Percentiles rank a stretch among this genome's conserved stretches.
Conservation (phyloP, 2,329 filamentous ascomycete species). For the Pyrenochaeta sp. region DNA sequence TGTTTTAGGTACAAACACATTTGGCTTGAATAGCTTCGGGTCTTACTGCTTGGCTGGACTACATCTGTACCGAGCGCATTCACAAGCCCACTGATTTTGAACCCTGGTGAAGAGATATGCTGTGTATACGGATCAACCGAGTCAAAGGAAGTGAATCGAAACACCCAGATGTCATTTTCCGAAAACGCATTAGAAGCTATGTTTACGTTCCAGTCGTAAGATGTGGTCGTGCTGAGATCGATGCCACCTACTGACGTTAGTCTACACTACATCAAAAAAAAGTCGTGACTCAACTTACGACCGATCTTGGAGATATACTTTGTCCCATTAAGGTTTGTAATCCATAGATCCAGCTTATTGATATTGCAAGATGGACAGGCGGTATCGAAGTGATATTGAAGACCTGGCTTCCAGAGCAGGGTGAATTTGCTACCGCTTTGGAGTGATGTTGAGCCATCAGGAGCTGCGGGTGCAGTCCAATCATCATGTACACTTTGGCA, state of each 20-base stretch:
- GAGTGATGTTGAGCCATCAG: slow-evolving; percentile 19
- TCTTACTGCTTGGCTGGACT: slow-evolving; percentile 15
- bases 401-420: slow-evolving; percentile 19
- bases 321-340: slow-evolving; percentile 17
- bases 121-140: slow-evolving; percentile 9
- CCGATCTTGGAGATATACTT: slow-evolving; percentile 20
- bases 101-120: slow-evolving; percentile 21
- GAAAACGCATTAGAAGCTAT: slow-evolving; percentile 19
- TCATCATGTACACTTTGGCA: slow-evolving; percentile 24
- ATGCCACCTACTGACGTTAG: slow-evolving; percentile 16
- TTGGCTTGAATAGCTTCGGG: background rate
- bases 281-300: slow-evolving; percentile 11
- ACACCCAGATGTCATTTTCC: slow-evolving; percentile 17
- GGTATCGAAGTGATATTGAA: slow-evolving; percentile 8
- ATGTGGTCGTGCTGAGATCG: slow-evolving; percentile 15
- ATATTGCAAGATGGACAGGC: slow-evolving; percentile 17
- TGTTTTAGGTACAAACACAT: slow-evolving; percentile 4
- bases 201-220: slow-evolving; percentile 23
- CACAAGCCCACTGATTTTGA: slow-evolving; percentile 16
- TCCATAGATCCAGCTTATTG: slow-evolving; percentile 22
- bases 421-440: slow-evolving; percentile 20
- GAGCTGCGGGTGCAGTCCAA: slow-evolving; percentile 24
- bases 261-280: background rate
- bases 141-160: slow-evolving; percentile 18
- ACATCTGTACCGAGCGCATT: slow-evolving; percentile 11